These are phyloP conservation scores for Aureobasidium zeae DNA, from an alignment of 2,329 filamentous ascomycete genomes.

Conservation along the genomic window DNA sequence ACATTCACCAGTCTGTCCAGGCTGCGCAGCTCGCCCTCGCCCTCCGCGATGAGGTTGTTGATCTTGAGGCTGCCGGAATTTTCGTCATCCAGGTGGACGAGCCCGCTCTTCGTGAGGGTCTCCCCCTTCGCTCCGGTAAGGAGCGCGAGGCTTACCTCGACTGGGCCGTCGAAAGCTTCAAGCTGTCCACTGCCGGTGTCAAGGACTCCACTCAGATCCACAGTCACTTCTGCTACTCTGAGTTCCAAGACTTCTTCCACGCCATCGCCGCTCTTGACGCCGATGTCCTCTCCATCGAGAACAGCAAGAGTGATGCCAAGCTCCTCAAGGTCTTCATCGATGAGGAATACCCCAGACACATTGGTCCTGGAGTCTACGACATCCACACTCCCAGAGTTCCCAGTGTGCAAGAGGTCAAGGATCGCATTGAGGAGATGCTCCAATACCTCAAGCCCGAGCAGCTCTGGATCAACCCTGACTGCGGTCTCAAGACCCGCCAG, in stretches of 20 bases:
- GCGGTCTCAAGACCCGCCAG: constrained; percentile 96
- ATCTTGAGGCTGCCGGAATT: constrained; percentile 93
- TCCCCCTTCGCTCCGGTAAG: constrained; percentile 84
- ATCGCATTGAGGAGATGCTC: constrained; percentile 96
- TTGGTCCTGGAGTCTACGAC: constrained; percentile 98
- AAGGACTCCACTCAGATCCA: constrained; percentile 97
- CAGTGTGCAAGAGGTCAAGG: constrained; percentile 95
- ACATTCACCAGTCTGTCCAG: constrained; percentile 98
- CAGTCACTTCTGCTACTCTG: constrained; percentile 99
- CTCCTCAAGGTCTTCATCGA: constrained; percentile 97
- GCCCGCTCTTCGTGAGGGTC: constrained; percentile 97
- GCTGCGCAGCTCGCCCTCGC: constrained; percentile 97
- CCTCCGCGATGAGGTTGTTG: constrained; percentile 94
- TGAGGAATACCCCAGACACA: constrained; percentile 94
- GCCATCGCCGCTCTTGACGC: constrained; percentile 96
- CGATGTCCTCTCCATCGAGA: constrained; percentile 98
- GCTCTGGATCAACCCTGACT: constrained; percentile 99
- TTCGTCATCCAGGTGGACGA: constrained; percentile 99
- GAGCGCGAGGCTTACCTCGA: constrained; percentile 95
- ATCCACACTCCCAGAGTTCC: constrained; percentile 99
- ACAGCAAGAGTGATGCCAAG: constrained; percentile 99
- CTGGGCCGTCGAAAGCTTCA: constrained; percentile 98
- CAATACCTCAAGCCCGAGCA: constrained; percentile 92
- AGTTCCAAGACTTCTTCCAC: constrained; percentile 99
- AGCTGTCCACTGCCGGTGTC: constrained; percentile 85